Conservation (phyloP, 768 basidiomycete genomes). For the Amanita subjunquillea region DNA sequence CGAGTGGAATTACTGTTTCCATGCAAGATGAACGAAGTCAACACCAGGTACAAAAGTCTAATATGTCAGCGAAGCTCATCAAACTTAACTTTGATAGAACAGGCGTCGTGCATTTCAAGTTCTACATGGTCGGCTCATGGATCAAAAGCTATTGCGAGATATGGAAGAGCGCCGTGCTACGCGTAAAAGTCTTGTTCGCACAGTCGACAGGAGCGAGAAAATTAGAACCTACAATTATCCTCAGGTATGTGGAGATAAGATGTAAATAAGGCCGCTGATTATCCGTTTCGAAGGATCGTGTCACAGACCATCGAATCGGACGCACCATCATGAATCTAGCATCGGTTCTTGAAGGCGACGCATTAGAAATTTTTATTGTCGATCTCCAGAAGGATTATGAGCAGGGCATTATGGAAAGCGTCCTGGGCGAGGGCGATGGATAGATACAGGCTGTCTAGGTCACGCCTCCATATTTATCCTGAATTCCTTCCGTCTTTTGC, state of each 20-base stretch:
- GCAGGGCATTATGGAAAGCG: constrained; percentile 45
- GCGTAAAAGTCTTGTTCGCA: constrained; percentile 65
- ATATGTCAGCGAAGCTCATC: neutral
- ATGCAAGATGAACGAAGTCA: constrained; percentile 98
- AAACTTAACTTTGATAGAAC: constrained; percentile 43
- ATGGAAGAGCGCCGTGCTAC: constrained; percentile 59
- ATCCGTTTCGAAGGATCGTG: constrained; percentile 43
- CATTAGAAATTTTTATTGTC: constrained; percentile 44
- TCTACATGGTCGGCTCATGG: constrained; percentile 77
- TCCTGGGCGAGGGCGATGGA: constrained; percentile 19
- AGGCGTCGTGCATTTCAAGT: constrained; percentile 89
- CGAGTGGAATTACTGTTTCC: constrained; percentile 88
- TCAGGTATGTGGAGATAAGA: constrained; percentile 33
- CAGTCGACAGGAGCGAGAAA: constrained; percentile 86
- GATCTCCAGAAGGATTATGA: constrained; percentile 47
- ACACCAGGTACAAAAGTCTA: constrained; percentile 55
- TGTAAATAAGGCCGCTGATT: neutral
- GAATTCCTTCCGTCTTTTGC: too few species aligned
- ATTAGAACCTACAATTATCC: constrained; percentile 94
- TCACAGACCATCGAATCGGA: constrained; percentile 88
- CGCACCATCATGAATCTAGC: constrained; percentile 60
- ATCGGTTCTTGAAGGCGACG: constrained; percentile 58
- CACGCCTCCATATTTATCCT: neutral
- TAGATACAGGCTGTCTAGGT: neutral
- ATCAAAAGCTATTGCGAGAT: constrained; percentile 62